Conservation (phyloP, 148 eudicot genomes). For the Silene latifolia region DNA sequence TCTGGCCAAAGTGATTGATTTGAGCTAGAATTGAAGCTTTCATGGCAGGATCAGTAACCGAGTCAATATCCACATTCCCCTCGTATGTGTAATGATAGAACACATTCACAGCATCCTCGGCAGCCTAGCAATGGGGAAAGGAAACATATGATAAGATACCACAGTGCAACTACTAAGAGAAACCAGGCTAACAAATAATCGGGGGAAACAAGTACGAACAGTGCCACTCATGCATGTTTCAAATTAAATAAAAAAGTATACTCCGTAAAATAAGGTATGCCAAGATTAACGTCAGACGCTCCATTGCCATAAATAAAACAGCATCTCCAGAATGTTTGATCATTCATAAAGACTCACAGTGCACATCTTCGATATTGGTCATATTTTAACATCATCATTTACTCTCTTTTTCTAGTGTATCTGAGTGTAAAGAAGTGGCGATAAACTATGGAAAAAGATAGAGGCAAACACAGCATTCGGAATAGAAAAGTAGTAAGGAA, state of each 20-base stretch:
- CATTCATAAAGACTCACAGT: neutral
- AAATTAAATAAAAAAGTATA: neutral
- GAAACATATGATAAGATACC: constrained; percentile 12
- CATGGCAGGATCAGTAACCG: constrained; percentile 93
- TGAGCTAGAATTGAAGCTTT: constrained; percentile 98
- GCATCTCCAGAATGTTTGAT: too few relatives aligned
- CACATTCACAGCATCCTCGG: constrained; percentile 94
- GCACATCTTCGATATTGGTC: neutral
- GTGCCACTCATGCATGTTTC: neutral
- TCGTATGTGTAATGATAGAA: constrained; percentile 98
- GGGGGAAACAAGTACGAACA: neutral
- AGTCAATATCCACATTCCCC: constrained; percentile 92
- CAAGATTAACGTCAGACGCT: too few relatives aligned
- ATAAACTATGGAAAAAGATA: neutral
- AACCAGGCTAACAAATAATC: neutral
- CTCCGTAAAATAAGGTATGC: too few relatives aligned
- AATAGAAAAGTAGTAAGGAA: neutral
- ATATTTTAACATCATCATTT: too few relatives aligned
- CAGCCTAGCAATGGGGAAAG: constrained; percentile 59
- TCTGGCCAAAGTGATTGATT: constrained; percentile 96
- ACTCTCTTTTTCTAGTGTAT: too few relatives aligned
- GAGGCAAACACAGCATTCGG: neutral
- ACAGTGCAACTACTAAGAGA: constrained; percentile 10
- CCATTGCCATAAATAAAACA: too few relatives aligned
- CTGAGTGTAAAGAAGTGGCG: too few relatives aligned